Evolutionary conservation across 257 asterid genomes (phyloP), one percentile per base, ranked within the genome.

Genomic region (Misopates orontium): DNA sequence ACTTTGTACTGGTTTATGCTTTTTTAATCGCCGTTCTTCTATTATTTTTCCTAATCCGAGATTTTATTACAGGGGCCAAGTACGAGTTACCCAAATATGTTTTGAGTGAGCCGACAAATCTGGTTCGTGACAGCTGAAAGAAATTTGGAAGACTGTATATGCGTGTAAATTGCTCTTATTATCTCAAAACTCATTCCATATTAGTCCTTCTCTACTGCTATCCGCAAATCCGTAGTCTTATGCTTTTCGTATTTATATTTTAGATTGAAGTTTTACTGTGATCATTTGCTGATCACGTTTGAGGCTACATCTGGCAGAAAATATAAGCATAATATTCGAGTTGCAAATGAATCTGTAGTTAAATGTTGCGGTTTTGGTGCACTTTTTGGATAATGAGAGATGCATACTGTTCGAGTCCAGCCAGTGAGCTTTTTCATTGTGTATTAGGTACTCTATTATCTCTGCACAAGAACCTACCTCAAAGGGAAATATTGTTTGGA

Each of bases 51-150:
- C 63, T 64, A 48, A 69, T 41, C 55, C 20, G 15, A 25, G 22
- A 47, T 28, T 68, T 67, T 50, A 55, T 67, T 73, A 80, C 96
- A 88, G 98, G 98, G 69, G 93, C 91, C 44, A 91, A 84, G 79
- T 91, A 91, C 50, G 97, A 90, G 84, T 74, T 90, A 51, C 97
- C 97, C 48, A 90, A 84, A 75, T 90, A 90, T 48, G 97, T 88
- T 28, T 72, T 91, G 79, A 88, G 98, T 4, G 96, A 88, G 79
- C 98, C 96, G 3, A 80, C 87, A 10, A 91, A 91, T 77, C 75
- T 88, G 91, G 84, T 91, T 67, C 87, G 69, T 32, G 85, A 84
- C 68, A 75, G 73, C 62, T 70, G 73, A 78, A 44, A 72, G 49
- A 21, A 68, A 55, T 47, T 64, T 40, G 15, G 50, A 13, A 10